These are phyloP conservation scores for Triticum aestivum DNA, from an alignment of 176 grass and related monocot genomes.

Conservation along the genomic window IWGSC_CS_RefSeq_v2.1 NC_057811.1:311418955-311419454, in stretches of 20 bases:
- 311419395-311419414: conserved; percentile 3
- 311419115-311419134: conserved; percentile 71
- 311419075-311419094: conserved; percentile 72
- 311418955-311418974: conserved; percentile 47
- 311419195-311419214: conserved; percentile 42
- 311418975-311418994: conserved; percentile 62
- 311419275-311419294: conserved; percentile 70
- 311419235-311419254: conserved; percentile 72
- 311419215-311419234: conserved; percentile 47
- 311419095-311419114: conserved; percentile 90
- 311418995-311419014: conserved; percentile 85
- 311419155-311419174: conserved; percentile 68
- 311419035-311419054: conserved; percentile 67
- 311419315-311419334: conserved; percentile 78
- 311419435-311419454: conserved; percentile 18
- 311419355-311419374: conserved; percentile 68
- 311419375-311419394: not conserved
- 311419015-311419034: conserved; percentile 66
- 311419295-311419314: conserved; percentile 72
- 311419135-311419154: conserved; percentile 60
- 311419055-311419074: conserved; percentile 70
- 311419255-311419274: conserved; percentile 81
- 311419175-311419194: conserved; percentile 53
- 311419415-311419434: conserved; percentile 23
- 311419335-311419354: conserved; percentile 69